A percentile compares a stretch with the other conserved stretches of the same genome.
Conservation (phyloP, 208 protist genomes). For the Leishmania mexicana region DNA sequence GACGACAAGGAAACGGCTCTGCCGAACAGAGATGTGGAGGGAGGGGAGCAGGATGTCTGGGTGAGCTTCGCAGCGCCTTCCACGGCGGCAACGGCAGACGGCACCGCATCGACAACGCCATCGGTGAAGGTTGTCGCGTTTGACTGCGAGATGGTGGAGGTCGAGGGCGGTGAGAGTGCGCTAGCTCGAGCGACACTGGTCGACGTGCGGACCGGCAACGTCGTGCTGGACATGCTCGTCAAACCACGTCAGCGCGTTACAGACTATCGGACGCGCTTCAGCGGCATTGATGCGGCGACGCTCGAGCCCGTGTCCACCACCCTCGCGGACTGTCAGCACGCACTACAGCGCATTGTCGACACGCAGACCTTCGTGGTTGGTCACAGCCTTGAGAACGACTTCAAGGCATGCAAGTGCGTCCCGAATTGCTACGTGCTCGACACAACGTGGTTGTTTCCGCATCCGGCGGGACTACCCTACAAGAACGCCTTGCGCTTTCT, state of each 20-base stretch:
- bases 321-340: slow-evolving; percentile 71
- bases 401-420: slow-evolving; percentile 83
- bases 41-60: slow-evolving; percentile 1
- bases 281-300: slow-evolving; percentile 86
- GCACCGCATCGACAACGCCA: not conserved
- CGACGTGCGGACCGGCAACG: slow-evolving; percentile 51
- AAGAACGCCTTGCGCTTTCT: slow-evolving; percentile 88
- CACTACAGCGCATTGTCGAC: slow-evolving; percentile 60
- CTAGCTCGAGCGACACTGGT: slow-evolving; percentile 88
- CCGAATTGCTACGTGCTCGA: slow-evolving; percentile 89
- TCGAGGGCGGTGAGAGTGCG: slow-evolving; percentile 45
- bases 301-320: slow-evolving; percentile 70
- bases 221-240: slow-evolving; percentile 89
- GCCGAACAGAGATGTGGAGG: not conserved
- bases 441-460: slow-evolving; percentile 90
- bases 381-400: slow-evolving; percentile 95
- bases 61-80: slow-evolving; percentile 7
- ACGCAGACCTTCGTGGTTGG: slow-evolving; percentile 89
- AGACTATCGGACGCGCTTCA: slow-evolving; percentile 92
- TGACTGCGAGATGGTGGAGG: slow-evolving; percentile 94
- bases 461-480: slow-evolving; percentile 76
- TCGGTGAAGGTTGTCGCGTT: slow-evolving; percentile 63
- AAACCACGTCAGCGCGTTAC: slow-evolving; percentile 71
- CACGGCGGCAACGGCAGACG: not conserved
- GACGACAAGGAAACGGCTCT: not conserved